Evolutionary conservation across 257 asterid genomes (phyloP).

Genomic region (Eucommia ulmoides): DNA sequence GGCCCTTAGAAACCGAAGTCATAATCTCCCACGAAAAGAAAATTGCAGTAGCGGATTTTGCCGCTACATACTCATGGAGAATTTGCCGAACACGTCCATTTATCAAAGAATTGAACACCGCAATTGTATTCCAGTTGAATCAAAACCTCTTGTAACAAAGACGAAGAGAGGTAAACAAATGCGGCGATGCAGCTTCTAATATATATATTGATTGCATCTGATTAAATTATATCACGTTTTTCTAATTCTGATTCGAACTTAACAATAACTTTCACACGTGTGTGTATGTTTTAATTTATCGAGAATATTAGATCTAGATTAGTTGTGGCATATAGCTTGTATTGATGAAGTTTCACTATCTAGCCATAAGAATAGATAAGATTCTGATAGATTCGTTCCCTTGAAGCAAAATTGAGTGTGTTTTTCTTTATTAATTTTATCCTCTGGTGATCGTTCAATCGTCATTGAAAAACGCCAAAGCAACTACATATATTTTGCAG

Average conservation of each 20-base stretch:
- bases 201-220: too few relatives aligned
- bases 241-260: too few relatives aligned
- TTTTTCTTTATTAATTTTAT: not conserved
- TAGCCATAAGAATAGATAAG: not conserved
- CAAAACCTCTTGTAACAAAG: constrained; percentile 15
- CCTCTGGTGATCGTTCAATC: not conserved
- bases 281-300: too few relatives aligned
- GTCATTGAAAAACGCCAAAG: constrained; percentile 4
- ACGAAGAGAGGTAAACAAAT: constrained; percentile 19
- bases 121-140: constrained; percentile 7
- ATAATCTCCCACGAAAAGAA: not conserved
- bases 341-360: constrained; percentile 6
- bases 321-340: too few relatives aligned
- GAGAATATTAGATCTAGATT: too few relatives aligned
- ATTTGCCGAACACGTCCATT: not conserved
- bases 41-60: constrained; percentile 18
- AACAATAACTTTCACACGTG: too few relatives aligned
- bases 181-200: too few relatives aligned
- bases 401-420: constrained; percentile 8
- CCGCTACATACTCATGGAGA: constrained; percentile 4
- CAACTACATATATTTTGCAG: not conserved
- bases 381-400: constrained; percentile 6
- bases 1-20: not conserved
- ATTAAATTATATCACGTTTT: too few relatives aligned
- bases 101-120: not conserved